phyloP scores from a whole-genome alignment of 805 yeast genomes.

The Candida hungchunana region DNA sequence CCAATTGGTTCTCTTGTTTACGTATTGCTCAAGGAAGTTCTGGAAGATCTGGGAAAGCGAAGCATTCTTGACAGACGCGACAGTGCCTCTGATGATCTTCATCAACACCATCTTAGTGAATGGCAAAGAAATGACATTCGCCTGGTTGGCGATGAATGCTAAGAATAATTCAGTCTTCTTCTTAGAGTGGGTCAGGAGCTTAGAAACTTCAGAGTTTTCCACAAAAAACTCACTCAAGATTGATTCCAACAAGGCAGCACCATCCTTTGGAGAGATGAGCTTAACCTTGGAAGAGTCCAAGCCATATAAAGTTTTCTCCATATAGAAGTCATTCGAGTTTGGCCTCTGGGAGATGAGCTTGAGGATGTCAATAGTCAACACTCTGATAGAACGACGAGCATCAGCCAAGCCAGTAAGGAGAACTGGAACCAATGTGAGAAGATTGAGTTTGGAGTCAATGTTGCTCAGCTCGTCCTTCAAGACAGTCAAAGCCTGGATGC shows the following conservation, averaged over 20 bases:
- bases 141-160: slow-evolving; percentile 69
- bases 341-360: slow-evolving; percentile 33
- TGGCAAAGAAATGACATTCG: slow-evolving; percentile 46
- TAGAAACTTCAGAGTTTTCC: slow-evolving; percentile 45
- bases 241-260: slow-evolving; percentile 38
- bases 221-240: slow-evolving; percentile 43
- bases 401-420: slow-evolving; percentile 52
- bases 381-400: slow-evolving; percentile 46
- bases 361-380: slow-evolving; percentile 36
- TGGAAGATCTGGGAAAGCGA: slow-evolving; percentile 46
- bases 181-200: slow-evolving; percentile 40
- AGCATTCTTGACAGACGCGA: slow-evolving; percentile 35
- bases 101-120: slow-evolving; percentile 51
- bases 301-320: slow-evolving; percentile 59
- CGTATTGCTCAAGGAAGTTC: slow-evolving; percentile 41
- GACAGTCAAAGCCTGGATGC: slow-evolving; percentile 44
- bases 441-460: slow-evolving; percentile 35
- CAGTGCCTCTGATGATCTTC: slow-evolving; percentile 37
- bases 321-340: slow-evolving; percentile 37
- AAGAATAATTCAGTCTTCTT: slow-evolving; percentile 54
- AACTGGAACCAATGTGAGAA: slow-evolving; percentile 57
- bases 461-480: slow-evolving; percentile 32
- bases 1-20: slow-evolving; percentile 44
- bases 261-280: slow-evolving; percentile 63
- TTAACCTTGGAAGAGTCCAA: slow-evolving; percentile 42